A percentile compares a stretch with the other conserved stretches of the same genome.
phyloP scores from a whole-genome alignment of 2,329 filamentous ascomycete species.

The Fusarium falciforme region DNA sequence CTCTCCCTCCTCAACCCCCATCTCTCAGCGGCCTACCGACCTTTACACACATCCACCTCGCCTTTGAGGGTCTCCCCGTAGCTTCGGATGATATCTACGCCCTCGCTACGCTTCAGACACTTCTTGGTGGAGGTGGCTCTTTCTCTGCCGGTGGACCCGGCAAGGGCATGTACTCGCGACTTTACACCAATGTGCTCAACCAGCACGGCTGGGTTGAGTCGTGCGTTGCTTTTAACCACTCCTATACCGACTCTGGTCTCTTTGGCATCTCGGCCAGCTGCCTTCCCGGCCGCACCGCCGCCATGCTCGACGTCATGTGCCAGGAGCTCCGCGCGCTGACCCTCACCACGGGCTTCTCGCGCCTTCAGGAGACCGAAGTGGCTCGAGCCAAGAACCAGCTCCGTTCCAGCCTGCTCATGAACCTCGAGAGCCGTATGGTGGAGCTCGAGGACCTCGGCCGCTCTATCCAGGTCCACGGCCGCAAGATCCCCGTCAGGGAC shows the following conservation, averaged over 20 bases:
- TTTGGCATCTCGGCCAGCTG: constrained; percentile 95
- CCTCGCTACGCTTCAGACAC: constrained; percentile 92
- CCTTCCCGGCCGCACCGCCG: constrained; percentile 78
- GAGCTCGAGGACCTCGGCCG: constrained; percentile 95
- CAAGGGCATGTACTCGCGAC: constrained; percentile 98
- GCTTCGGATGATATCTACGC: constrained; percentile 94
- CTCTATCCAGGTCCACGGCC: constrained; percentile 96
- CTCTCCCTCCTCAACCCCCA: constrained; percentile 82
- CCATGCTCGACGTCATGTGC: constrained; percentile 96
- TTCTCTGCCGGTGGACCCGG: constrained; percentile 97
- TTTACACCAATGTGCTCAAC: constrained; percentile 98
- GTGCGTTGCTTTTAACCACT: constrained; percentile 96
- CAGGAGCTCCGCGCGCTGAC: constrained; percentile 85
- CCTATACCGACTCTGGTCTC: constrained; percentile 93
- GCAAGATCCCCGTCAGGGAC: constrained; percentile 89
- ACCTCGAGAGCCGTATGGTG: constrained; percentile 96
- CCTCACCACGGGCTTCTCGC: constrained; percentile 77
- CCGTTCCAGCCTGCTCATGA: constrained; percentile 91
- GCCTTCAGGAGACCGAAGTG: constrained; percentile 82
- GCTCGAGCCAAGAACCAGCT: constrained; percentile 97
- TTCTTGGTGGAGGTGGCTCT: constrained; percentile 94
- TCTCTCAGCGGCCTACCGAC: constrained; percentile 78
- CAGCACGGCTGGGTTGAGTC: constrained; percentile 98
- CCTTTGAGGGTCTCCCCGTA: constrained; percentile 94
- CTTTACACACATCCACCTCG: constrained; percentile 93